Base-by-base conservation (phyloP, 306 rosid species). In the Cucurbita ficifolia region DNA sequence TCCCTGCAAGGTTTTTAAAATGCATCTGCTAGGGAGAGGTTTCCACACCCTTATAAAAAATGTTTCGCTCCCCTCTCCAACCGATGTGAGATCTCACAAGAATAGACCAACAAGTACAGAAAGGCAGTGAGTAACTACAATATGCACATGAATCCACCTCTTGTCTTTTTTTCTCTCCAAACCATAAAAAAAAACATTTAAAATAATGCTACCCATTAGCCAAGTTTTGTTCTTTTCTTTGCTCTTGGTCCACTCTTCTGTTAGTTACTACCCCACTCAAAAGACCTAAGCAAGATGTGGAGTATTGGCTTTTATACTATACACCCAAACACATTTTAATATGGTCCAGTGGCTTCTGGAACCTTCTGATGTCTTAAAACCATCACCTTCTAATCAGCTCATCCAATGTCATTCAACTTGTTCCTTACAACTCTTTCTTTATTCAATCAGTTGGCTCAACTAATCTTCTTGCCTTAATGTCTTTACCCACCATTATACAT, bases 111-210 rank as follows among this genome's bases (percentile, higher is more conserved):
- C 22, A 83, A 75, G 83, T 51, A 79, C 10, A 65, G 83, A 79
- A 80, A 81, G 85, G 86, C 86, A 84, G 82, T 79, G 54, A 83
- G 63, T 45, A 60, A 76, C 83, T 84, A 84, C 84, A 78, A 82
- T 83, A 55, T 82, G 85, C 96, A 86, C 96, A 87, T 90, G 98
- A 92, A 90, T 86, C 86, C 88, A 81, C 81, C 75, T 52, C 75
- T 72, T 81, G 84, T 78, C 88, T 62, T n/a, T 38, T 35, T 60
- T 79, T 73, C 73, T 75, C 76, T 77, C 81, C 79, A 54, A 52
- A 42, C 70, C 24, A 33, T 49, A 71, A 56, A 72, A 56, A 72
- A 52, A 72, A 54, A 12, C 36, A 38, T 54, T 39, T 54, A 72
- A 70, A 70, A 70, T 49, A 70, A 48, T 49, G 74, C 16, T 49